Base-by-base conservation (phyloP, 306 rosid genomes). In the Cucurbita moschata region DNA sequence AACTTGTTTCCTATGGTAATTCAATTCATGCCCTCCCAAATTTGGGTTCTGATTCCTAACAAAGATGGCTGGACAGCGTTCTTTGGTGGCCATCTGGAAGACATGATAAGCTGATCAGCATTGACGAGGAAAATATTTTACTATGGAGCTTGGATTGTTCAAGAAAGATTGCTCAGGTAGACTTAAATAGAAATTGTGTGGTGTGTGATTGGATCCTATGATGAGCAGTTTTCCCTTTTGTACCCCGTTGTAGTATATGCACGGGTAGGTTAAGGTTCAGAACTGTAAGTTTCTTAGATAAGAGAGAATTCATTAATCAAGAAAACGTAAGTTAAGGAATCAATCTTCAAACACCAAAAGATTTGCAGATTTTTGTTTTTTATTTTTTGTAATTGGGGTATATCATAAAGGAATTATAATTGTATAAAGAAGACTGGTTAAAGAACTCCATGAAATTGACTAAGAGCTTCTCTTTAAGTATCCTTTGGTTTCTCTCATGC, bases 31-130 rank as follows among this genome's bases (percentile, higher is more conserved):
- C 65, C 19, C 14, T 57, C 35, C 62, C 54, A 57, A 13, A 73
- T 8, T 42, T 73, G 56, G 43, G 8, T 40, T 72, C 39, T 57
- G 23, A 4, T 39, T 19, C 53, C 53, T 37, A 44, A 55, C 55
- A 19, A 56, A 38, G 5, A 44, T 49, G 26, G 9, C 74, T 71
- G 61, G 81, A 69, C 92, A 94, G 99, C 54, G 61, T 95, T 88
- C 92, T 95, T 57, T 95, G 96, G 97, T 89, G 97, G 92, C 96
- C 99, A 76, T 86, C 92, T 77, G 96, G 92, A 79, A 85, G 88
- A 83, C 87, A 91, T 47, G 97, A 94, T 85, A 94, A 91, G 81
- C 76, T 94, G 85, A 85, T 94, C 77, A 94, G 99, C 82, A 85
- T 94, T 69, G 87, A 87, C 7, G 96, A 88, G 74, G 96, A 91